Evolutionary conservation across 2,329 filamentous ascomycete genomes (phyloP), one percentile per base, ranked within the genome.

Genomic region (Blastomyces emzantsi): DNA sequence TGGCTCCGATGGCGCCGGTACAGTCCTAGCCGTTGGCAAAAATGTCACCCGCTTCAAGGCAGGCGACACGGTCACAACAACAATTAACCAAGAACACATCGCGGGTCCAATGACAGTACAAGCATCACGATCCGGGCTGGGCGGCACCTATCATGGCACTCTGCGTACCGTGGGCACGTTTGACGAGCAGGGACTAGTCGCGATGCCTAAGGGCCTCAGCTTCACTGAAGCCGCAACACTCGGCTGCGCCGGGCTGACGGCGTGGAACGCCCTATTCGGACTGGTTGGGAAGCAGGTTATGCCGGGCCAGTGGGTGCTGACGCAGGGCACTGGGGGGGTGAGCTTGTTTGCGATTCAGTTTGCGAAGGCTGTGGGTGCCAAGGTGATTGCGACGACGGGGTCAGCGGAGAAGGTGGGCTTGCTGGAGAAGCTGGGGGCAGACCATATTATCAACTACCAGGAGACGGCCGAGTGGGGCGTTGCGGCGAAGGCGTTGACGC

Each of bases 361-460:
- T 66, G 80, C 80, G 0, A 70, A 74, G 1, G 78, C 79, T 0
- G 73, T 72, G 2, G 81, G 80, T 0, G 78, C 79, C 1, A 75
- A 61, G 0, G 79, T 84, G 0, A 80, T 87, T 49, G 77, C 84
- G 1, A 86, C 83, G 0, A 84, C 82, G 0, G 82, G 79, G 0
- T 80, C 78, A 0, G 77, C 80, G 17, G 76, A 76, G 2, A 86
- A 85, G 69, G 79, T 80, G 0, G 68, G 78, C 30, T 71, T 73
- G 19, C 76, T 85, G 6, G 77, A 75, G 62, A 70, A 74, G 1
- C 73, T 85, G 2, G 84, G 85, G 1, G 85, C 81, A 0, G 76
- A 79, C 49, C 73, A 81, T 57, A 76, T 80, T 2, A 77, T 87
- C 70, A 86, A 87, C 71, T 87, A 87, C 72, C 78, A 77, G 25